Evolutionary conservation across 2,329 filamentous ascomycete genomes (phyloP).

Genomic region (Keithomyces neogunnii): DNA sequence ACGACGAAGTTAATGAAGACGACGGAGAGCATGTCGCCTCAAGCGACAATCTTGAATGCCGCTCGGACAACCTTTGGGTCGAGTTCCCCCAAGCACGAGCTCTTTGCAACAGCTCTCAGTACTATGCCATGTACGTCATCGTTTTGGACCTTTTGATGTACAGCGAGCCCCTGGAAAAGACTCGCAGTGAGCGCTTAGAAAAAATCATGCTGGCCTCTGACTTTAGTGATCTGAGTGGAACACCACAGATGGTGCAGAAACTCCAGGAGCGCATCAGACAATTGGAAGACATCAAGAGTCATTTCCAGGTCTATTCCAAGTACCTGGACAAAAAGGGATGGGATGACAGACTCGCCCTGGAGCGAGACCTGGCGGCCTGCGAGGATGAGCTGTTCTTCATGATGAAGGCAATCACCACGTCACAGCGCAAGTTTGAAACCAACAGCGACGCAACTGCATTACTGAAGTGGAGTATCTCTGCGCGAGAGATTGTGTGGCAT

Average conservation of each 20-base stretch:
- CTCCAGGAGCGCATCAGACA: conserved; percentile 89
- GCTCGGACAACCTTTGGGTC: conserved; percentile 95
- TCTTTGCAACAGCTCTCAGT: conserved; percentile 95
- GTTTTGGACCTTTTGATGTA: conserved; percentile 93
- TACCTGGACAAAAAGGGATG: conserved; percentile 83
- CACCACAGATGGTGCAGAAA: conserved; percentile 84
- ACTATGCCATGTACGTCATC: conserved; percentile 97
- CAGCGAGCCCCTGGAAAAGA: conserved; percentile 93
- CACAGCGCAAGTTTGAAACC: conserved; percentile 74
- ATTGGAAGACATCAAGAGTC: conserved; percentile 89
- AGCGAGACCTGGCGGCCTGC: conserved; percentile 78
- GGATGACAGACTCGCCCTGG: conserved; percentile 82
- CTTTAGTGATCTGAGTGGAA: conserved; percentile 91
- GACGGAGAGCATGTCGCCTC: conserved; percentile 40
- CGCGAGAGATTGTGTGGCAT: conserved; percentile 95
- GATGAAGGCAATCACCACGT: conserved; percentile 98
- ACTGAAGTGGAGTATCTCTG: conserved; percentile 87
- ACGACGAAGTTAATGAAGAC: conserved; percentile 75
- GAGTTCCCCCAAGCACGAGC: conserved; percentile 91
- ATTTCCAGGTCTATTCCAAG: conserved; percentile 89
- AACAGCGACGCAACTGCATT: conserved; percentile 68
- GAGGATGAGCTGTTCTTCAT: conserved; percentile 99
- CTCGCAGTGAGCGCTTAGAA: conserved; percentile 86
- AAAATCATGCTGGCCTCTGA: conserved; percentile 99
- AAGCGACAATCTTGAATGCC: conserved; percentile 55